Evolutionary conservation across 768 basidiomycete species (phyloP).

Genomic region (Termitomyces sp.): DNA sequence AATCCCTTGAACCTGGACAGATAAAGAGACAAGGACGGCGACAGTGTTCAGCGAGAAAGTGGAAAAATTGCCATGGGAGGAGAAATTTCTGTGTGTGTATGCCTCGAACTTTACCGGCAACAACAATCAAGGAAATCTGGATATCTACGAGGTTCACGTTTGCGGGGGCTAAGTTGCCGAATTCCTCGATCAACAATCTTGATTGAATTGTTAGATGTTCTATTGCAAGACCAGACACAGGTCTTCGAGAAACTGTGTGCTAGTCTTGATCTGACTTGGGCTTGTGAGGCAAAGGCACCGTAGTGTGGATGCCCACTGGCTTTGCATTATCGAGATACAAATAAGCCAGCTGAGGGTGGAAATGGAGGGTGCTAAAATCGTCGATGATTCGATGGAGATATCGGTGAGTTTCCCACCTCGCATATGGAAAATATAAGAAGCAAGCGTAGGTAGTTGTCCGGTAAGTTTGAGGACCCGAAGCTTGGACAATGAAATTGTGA

Average conservation of each 20-base stretch:
- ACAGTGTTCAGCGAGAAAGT: no score
- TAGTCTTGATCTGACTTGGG: neutral
- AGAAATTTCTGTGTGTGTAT: no score
- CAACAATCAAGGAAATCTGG: no score
- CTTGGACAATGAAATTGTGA: neutral
- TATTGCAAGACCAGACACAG: no score
- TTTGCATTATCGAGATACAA: neutral
- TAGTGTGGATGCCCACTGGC: neutral
- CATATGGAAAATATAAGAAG: neutral
- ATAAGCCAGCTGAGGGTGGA: neutral
- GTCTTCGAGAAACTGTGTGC: neutral
- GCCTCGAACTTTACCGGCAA: no score
- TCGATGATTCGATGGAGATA: neutral
- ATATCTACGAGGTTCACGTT: no score
- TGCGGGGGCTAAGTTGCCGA: no score
- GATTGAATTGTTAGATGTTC: no score
- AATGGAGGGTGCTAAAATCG: neutral
- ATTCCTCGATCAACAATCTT: no score
- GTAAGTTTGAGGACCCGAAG: neutral
- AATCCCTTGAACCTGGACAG: no score
- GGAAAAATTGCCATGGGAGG: no score
- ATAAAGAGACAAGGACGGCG: no score
- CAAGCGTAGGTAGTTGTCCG: neutral
- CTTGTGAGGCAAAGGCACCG: neutral
- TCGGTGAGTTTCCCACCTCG: neutral